Percentiles rank a stretch among this genome's conserved stretches.
Conservation (phyloP, 1,284 basidiomycete species). For the Tylopilus sp. region DNA sequence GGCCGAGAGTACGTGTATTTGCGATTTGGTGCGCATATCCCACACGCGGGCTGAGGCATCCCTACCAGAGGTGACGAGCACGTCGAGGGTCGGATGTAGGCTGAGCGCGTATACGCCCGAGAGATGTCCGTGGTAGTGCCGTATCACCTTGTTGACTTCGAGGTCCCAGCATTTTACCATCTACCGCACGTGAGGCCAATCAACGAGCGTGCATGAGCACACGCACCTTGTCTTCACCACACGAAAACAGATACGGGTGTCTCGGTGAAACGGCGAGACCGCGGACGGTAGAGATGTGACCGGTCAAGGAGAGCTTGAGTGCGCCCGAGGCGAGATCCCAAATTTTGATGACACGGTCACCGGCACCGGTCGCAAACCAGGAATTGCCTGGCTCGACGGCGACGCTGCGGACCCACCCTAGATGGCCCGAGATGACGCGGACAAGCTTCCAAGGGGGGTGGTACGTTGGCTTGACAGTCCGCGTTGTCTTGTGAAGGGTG, state of each 20-base stretch:
- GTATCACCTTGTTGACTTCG: slow-evolving; percentile 97
- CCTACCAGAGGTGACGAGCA: slow-evolving; percentile 92
- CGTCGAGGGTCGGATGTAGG: slow-evolving; percentile 93
- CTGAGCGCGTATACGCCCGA: slow-evolving; percentile 93
- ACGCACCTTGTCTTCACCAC: slow-evolving; percentile 93
- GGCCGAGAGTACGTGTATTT: slow-evolving; percentile 91
- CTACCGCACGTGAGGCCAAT: slow-evolving; percentile 47
- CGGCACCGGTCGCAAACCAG: slow-evolving; percentile 98
- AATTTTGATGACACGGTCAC: slow-evolving; percentile 98
- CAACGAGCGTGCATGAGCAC: neutral
- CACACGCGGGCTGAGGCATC: slow-evolving; percentile 96
- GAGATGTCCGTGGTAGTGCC: slow-evolving; percentile 97
- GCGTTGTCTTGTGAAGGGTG: slow-evolving; percentile 87
- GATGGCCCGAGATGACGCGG: slow-evolving; percentile 95
- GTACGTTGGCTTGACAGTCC: slow-evolving; percentile 91
- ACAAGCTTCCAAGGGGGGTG: slow-evolving; percentile 96
- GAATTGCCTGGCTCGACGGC: slow-evolving; percentile 97
- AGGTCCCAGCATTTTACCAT: slow-evolving; percentile 99
- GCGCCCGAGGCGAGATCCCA: slow-evolving; percentile 98
- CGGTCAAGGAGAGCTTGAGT: slow-evolving; percentile 93
- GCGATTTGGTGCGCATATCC: slow-evolving; percentile 98
- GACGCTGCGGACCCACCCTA: slow-evolving; percentile 97
- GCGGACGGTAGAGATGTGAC: slow-evolving; percentile 96
- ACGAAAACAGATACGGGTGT: slow-evolving; percentile 97
- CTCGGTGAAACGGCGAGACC: slow-evolving; percentile 90